phyloP scores from a whole-genome alignment of 73 alveolate species.

The Paramecium tetraurelia region DNA sequence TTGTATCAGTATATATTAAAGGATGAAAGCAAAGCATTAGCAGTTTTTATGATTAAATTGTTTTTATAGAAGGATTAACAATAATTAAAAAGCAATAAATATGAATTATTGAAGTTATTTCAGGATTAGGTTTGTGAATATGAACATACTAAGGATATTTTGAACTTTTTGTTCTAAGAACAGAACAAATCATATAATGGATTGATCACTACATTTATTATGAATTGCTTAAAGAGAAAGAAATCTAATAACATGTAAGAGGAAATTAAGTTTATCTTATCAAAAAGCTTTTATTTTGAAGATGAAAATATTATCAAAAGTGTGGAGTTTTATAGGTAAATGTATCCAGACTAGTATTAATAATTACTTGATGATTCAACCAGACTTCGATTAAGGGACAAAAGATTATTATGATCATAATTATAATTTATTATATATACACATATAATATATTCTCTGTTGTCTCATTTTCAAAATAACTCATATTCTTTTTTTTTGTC shows the following conservation, averaged over 20 bases:
- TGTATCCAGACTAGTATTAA: background rate
- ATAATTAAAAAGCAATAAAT: background rate
- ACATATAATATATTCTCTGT: background rate
- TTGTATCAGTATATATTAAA: background rate
- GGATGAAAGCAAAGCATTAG: background rate
- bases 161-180: background rate
- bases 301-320: background rate
- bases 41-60: background rate
- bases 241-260: background rate
- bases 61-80: background rate
- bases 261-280: background rate
- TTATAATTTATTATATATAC: background rate
- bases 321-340: background rate
- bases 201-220: background rate
- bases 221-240: background rate
- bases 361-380: background rate
- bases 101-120: background rate
- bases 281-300: background rate
- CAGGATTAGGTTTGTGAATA: background rate
- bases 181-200: background rate
- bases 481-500: background rate
- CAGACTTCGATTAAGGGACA: background rate
- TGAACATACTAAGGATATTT: background rate
- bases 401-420: background rate
- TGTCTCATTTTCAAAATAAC: background rate